Conservation (phyloP, 2,329 filamentous ascomycete genomes). For the Botryotinia globosa region DNA sequence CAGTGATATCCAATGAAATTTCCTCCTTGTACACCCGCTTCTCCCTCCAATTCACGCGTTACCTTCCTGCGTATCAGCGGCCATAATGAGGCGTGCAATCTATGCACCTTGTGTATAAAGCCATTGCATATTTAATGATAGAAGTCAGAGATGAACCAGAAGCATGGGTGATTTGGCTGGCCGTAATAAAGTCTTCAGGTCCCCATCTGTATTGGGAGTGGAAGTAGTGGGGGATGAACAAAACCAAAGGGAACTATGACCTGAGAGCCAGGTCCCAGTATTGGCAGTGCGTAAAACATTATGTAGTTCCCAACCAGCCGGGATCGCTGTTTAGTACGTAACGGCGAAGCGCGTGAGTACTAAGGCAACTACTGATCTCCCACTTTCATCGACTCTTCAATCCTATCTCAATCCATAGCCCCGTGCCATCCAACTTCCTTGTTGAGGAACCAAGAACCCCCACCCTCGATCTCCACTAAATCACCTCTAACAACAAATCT, state of each 20-base stretch:
- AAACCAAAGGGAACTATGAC: constrained; percentile 69
- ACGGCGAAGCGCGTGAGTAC: neutral
- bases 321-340: neutral
- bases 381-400: neutral
- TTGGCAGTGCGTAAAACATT: constrained; percentile 74
- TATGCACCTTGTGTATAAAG: too few species aligned
- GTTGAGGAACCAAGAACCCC: constrained; percentile 25
- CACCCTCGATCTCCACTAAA: constrained; percentile 25
- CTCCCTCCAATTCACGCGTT: too few species aligned
- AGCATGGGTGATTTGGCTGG: neutral
- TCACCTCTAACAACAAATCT: constrained; percentile 48
- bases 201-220: constrained; percentile 73
- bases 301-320: neutral
- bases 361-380: too few species aligned
- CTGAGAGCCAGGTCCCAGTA: constrained; percentile 74
- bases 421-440: constrained; percentile 11
- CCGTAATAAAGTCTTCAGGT: constrained; percentile 73
- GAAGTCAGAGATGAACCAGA: neutral
- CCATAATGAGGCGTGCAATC: neutral
- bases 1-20: neutral
- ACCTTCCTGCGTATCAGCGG: neutral
- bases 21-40: neutral
- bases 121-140: neutral
- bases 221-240: constrained; percentile 80
- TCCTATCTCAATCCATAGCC: neutral